Base-by-base conservation (phyloP, 1,284 basidiomycete genomes). In the Psilocybe mexicana region DNA sequence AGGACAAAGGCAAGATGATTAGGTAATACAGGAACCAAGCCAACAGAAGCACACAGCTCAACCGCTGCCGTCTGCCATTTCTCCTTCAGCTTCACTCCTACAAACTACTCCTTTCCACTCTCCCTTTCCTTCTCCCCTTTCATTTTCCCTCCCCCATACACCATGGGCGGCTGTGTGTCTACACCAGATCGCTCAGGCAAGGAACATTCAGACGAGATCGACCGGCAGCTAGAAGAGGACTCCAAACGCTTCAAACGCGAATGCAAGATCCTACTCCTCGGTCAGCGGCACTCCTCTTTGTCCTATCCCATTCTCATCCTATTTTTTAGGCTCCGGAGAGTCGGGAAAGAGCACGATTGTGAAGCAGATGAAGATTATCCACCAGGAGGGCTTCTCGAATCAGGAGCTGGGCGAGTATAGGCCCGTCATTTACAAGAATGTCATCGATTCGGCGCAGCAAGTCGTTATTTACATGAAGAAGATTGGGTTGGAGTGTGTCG, bases 361-460 rank as follows among this genome's bases (percentile, higher is more conserved):
- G 48, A 98, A 98, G 76, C 96, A 98, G 76, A 98, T 98, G 96
- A 98, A 97, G 82, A 98, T 98, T 63, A 96, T 98, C 60, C 94
- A 98, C 74, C 94, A 98, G 74, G 90, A 92, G 66, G 96, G 96
- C 6, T 98, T 95, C 76, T 86, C 87, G 0, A 74, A 76, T 24
- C 84, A 93, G 1, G 96, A 98, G 73, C 83, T 96, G 42, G 76
- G 90, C 60, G 80, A 86, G 2, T 97, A 87, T 75, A 82, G 91
- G 40, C 83, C 88, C 0, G 88, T 90, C 18, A 88, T 98, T 48
- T 93, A 95, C 82, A 74, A 92, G 80, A 90, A 90, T 70, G 85
- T 95, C 3, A 78, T 96, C 63, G 94, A 96, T 70, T 94, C 90
- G 2, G 94, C 94, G 0, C 93, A 97, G 70, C 89, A 92, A 12